These are phyloP conservation scores for Cyclotella choctawhatcheeana DNA, from an alignment of 108 stramenopile species.

Conservation along the genomic window DNA sequence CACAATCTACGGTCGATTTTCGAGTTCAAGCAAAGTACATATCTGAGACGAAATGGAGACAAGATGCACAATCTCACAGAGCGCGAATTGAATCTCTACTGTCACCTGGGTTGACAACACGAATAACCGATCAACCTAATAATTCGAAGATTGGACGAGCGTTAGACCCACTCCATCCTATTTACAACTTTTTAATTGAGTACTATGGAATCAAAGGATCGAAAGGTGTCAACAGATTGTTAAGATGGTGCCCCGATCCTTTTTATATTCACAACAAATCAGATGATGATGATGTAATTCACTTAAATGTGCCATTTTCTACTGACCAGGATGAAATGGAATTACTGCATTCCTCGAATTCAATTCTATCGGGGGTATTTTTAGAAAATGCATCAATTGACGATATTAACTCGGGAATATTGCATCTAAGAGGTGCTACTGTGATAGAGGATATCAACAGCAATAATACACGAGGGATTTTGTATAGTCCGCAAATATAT, in stretches of 20 bases:
- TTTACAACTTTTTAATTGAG: slow-evolving; percentile 89
- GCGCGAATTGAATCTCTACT: slow-evolving; percentile 9
- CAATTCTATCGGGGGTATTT: slow-evolving; percentile 49
- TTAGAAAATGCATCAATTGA: slow-evolving; percentile 71
- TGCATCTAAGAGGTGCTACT: slow-evolving; percentile 60
- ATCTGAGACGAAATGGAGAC: slow-evolving; percentile 27
- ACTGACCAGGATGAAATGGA: background rate
- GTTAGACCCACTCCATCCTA: slow-evolving; percentile 77
- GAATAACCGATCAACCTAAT: background rate
- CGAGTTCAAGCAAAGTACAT: slow-evolving; percentile 9
- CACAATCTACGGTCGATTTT: no score
- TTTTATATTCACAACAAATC: background rate
- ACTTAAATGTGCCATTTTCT: background rate
- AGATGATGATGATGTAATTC: background rate
- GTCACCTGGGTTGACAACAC: slow-evolving; percentile 9
- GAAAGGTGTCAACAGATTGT: slow-evolving; percentile 65
- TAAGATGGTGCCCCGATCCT: slow-evolving; percentile 70
- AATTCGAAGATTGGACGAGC: slow-evolving; percentile 25
- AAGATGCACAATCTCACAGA: slow-evolving; percentile 9
- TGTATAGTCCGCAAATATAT: slow-evolving; percentile 65
- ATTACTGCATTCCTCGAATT: slow-evolving; percentile 16
- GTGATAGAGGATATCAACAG: background rate
- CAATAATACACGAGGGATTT: slow-evolving; percentile 34
- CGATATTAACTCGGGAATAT: slow-evolving; percentile 52
- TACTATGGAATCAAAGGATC: slow-evolving; percentile 82